Evolutionary conservation across 495 filamentous ascomycete species (phyloP).

Genomic region (Beverwykella pulmonaria): DNA sequence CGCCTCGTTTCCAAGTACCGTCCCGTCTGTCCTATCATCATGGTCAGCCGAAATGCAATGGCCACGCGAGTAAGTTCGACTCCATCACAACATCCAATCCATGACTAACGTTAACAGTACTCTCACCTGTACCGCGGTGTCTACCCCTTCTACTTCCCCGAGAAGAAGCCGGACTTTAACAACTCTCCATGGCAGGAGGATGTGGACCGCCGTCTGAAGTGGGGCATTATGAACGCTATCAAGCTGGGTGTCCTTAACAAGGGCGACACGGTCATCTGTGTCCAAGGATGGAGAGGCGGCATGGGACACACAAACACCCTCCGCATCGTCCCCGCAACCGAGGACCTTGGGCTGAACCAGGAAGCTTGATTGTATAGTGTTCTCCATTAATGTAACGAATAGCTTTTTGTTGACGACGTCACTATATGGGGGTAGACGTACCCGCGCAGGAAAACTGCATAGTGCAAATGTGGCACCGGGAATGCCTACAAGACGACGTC

Average conservation of each 20-base stretch:
- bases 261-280: constrained; percentile 86
- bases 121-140: constrained; percentile 96
- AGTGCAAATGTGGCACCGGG: background rate
- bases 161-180: constrained; percentile 90
- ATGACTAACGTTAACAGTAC: constrained; percentile 54
- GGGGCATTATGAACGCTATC: constrained; percentile 84
- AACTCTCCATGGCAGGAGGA: constrained; percentile 95
- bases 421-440: background rate
- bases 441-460: background rate
- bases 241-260: constrained; percentile 78
- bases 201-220: constrained; percentile 93
- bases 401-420: background rate
- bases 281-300: constrained; percentile 97
- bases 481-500: background rate
- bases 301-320: constrained; percentile 96
- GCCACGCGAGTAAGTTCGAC: constrained; percentile 67
- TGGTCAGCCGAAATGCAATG: constrained; percentile 85
- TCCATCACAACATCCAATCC: background rate
- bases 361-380: constrained; percentile 32
- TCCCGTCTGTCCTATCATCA: constrained; percentile 97
- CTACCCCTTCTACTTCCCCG: constrained; percentile 92
- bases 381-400: constrained; percentile 5
- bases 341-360: constrained; percentile 48
- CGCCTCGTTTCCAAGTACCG: constrained; percentile 97
- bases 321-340: constrained; percentile 48